phyloP scores from a whole-genome alignment of 2,329 filamentous ascomycete species.

The Xylariaceae sp. region DNA sequence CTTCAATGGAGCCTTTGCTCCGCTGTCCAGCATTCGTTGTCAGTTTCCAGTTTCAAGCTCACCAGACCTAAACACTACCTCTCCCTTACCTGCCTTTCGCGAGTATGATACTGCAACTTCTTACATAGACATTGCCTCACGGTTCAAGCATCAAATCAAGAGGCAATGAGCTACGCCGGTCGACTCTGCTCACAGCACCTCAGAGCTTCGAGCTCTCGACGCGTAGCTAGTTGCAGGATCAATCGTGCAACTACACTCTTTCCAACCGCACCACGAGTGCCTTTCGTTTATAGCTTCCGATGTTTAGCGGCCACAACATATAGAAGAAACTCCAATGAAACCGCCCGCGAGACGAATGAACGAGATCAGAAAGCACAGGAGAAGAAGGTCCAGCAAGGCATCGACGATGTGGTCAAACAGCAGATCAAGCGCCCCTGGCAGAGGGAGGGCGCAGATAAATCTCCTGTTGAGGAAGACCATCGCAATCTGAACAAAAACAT shows the following conservation, averaged over 20 bases:
- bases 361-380: constrained; percentile 28
- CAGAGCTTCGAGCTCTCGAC: constrained; percentile 19
- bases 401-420: constrained; percentile 43
- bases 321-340: constrained; percentile 20
- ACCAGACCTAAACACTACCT: constrained; percentile 1
- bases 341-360: constrained; percentile 25
- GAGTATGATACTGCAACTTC: constrained; percentile 4
- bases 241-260: neutral
- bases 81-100: too few species aligned
- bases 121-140: constrained; percentile 5
- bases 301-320: constrained; percentile 15
- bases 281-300: constrained; percentile 4
- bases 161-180: constrained; percentile 30
- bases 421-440: constrained; percentile 61
- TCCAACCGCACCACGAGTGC: neutral
- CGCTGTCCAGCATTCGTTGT: constrained; percentile 1
- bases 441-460: constrained; percentile 53
- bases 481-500: constrained; percentile 45
- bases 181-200: constrained; percentile 24
- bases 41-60: too few species aligned
- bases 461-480: constrained; percentile 51
- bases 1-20: constrained; percentile 16
- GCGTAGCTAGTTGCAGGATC: constrained; percentile 9
- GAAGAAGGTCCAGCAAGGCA: constrained; percentile 30
- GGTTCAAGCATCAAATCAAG: constrained; percentile 13